These are phyloP conservation scores for Volvox carteri DNA, from an alignment of 163 green algal species.

Conservation along the genomic window DNA sequence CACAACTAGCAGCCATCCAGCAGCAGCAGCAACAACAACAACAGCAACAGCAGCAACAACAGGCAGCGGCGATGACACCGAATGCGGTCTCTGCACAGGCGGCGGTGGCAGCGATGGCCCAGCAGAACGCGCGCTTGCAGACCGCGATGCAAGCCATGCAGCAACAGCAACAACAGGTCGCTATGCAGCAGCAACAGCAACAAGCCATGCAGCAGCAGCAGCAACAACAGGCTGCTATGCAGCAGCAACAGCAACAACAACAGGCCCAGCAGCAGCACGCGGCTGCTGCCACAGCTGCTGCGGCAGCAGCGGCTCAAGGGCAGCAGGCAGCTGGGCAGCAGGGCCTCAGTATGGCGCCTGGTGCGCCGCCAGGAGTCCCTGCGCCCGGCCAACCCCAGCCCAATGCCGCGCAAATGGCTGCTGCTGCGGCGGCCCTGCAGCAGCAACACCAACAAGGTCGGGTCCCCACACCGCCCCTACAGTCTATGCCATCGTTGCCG, in stretches of 20 bases:
- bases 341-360: constrained; percentile 20
- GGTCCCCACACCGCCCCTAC: constrained; percentile 19
- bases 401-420: constrained; percentile 23
- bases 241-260: constrained; percentile 35
- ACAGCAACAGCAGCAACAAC: constrained; percentile 29
- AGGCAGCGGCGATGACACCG: constrained; percentile 22
- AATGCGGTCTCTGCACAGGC: neutral
- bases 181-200: constrained; percentile 13
- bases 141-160: constrained; percentile 20
- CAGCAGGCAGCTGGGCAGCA: neutral
- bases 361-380: neutral
- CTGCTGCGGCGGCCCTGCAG: neutral
- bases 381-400: constrained; percentile 12
- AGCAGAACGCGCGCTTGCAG: constrained; percentile 46
- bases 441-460: constrained; percentile 28
- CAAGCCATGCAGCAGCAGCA: constrained; percentile 22
- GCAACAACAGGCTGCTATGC: neutral
- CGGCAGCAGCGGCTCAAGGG: neutral
- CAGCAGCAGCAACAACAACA: constrained; percentile 32
- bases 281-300: too few species aligned
- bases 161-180: constrained; percentile 23
- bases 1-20: constrained; percentile 29
- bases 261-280: constrained; percentile 13
- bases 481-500: constrained; percentile 11
- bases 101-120: neutral